phyloP scores from a whole-genome alignment of 257 asterid species.

The Plectranthus barbatus region DNA sequence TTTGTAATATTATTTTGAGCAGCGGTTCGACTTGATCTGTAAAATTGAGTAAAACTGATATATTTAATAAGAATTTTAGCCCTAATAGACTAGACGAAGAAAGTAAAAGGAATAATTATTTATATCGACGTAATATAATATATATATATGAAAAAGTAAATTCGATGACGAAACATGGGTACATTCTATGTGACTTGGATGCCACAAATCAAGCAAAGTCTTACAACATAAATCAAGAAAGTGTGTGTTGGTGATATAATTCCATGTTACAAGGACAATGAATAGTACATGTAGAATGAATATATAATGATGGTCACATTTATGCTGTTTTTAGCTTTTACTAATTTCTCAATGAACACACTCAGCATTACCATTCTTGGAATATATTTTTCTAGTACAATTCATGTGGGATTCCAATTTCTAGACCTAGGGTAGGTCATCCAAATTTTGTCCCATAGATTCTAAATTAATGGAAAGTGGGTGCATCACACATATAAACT shows the following conservation, averaged over 20 bases:
- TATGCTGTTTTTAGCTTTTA: slow-evolving; percentile 12
- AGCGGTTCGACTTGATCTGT: too few species aligned
- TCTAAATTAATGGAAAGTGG: slow-evolving; percentile 18
- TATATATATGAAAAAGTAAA: too few species aligned
- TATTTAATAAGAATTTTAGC: too few species aligned
- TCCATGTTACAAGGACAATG: slow-evolving; percentile 10
- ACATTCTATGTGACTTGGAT: too few species aligned
- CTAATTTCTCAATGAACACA: slow-evolving; percentile 16
- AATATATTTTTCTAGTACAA: slow-evolving; percentile 4
- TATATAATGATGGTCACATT: slow-evolving; percentile 4
- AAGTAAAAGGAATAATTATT: too few species aligned
- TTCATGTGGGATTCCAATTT: slow-evolving; percentile 10
- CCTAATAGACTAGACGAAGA: too few species aligned
- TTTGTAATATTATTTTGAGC: too few species aligned
- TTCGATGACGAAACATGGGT: too few species aligned
- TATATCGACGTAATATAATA: too few species aligned
- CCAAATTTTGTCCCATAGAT: slow-evolving; percentile 31
- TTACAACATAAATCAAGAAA: background rate
- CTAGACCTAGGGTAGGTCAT: slow-evolving; percentile 22
- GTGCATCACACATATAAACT: slow-evolving; percentile 14
- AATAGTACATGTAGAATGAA: background rate
- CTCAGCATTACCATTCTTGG: slow-evolving; percentile 16
- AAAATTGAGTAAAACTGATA: too few species aligned
- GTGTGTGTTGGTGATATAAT: background rate
- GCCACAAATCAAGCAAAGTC: background rate